A percentile compares a stretch with the other conserved stretches of the same genome.
These are phyloP conservation scores for Blattamonas nauphoetae DNA, from an alignment of 78 protist species.

Conservation along the genomic window DNA sequence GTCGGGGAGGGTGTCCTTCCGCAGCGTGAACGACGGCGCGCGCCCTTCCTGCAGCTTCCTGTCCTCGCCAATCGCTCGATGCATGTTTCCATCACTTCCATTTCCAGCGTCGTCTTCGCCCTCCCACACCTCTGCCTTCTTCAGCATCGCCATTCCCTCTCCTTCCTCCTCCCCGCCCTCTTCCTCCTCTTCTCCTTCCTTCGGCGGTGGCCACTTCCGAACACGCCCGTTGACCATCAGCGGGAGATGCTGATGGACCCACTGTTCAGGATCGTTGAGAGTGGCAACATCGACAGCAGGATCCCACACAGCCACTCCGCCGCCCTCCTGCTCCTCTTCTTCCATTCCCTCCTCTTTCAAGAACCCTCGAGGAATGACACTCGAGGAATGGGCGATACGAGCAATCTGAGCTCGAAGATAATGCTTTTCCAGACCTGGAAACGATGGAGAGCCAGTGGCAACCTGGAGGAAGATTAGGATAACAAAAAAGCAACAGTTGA, in stretches of 20 bases:
- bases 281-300: background rate
- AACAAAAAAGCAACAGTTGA: background rate
- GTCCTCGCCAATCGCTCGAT: background rate
- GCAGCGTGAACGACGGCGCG: background rate
- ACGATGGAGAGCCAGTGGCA: background rate
- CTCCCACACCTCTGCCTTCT: background rate
- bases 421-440: background rate
- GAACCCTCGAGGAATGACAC: background rate
- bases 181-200: background rate
- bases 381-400: background rate
- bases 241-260: background rate
- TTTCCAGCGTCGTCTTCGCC: background rate
- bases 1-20: background rate
- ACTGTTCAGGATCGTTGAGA: background rate
- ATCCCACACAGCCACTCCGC: too few relatives aligned
- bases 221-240: background rate
- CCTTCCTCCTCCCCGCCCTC: background rate
- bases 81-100: background rate
- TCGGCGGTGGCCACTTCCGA: background rate
- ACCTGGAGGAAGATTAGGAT: too few relatives aligned
- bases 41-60: background rate
- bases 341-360: background rate
- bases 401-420: background rate
- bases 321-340: background rate
- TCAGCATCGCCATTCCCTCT: too few relatives aligned